Evolutionary conservation across 495 filamentous ascomycete genomes (phyloP).

Genomic region (Lasiosphaeris hirsuta): DNA sequence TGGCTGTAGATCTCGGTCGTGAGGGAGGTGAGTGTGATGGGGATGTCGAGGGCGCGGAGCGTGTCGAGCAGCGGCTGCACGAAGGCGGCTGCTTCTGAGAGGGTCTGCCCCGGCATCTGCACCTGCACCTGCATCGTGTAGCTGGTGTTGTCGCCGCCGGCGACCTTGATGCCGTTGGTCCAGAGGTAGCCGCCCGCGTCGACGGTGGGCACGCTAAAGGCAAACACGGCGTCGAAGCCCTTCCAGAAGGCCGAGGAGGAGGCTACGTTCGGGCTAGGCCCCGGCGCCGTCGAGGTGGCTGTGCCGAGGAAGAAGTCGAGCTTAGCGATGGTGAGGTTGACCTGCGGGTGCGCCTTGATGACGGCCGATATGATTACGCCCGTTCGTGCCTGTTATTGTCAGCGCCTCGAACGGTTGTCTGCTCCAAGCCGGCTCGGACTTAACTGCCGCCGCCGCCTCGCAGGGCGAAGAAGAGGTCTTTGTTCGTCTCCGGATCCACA

Average conservation of each 20-base stretch:
- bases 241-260: slow-evolving; percentile 48
- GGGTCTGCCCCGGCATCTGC: slow-evolving; percentile 24
- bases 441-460: slow-evolving; percentile 51
- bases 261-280: too few relatives aligned
- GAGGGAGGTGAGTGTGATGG: slow-evolving; percentile 20
- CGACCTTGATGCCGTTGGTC: slow-evolving; percentile 38
- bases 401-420: neutral
- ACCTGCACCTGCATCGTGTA: slow-evolving; percentile 30
- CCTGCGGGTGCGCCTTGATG: slow-evolving; percentile 41
- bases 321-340: slow-evolving; percentile 30
- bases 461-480: slow-evolving; percentile 52
- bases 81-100: slow-evolving; percentile 19
- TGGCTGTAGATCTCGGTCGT: slow-evolving; percentile 16
- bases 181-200: slow-evolving; percentile 45
- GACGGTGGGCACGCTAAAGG: slow-evolving; percentile 33
- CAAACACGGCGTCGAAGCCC: slow-evolving; percentile 40
- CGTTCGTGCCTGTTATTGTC: slow-evolving; percentile 50
- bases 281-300: slow-evolving; percentile 31
- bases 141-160: slow-evolving; percentile 17
- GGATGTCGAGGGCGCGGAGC: slow-evolving; percentile 31
- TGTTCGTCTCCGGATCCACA: slow-evolving; percentile 40
- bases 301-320: slow-evolving; percentile 22
- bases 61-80: slow-evolving; percentile 30
- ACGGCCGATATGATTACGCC: slow-evolving; percentile 52
- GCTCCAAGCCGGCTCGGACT: neutral